Conservation (phyloP, 108 stramenopile species). For the Bacterosira constricta region DNA sequence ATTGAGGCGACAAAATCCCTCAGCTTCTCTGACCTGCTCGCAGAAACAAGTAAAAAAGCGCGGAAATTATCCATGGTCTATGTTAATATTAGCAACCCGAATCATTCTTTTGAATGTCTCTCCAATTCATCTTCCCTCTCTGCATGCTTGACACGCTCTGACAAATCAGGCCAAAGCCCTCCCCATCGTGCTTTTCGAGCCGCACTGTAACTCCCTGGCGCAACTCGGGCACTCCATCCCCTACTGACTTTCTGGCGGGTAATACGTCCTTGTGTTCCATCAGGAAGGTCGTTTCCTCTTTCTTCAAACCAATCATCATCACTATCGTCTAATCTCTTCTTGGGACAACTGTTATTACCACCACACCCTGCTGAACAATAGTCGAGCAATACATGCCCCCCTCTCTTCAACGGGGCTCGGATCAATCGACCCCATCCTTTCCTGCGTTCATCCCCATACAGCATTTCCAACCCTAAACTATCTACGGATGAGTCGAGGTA, state of each 20-base stretch:
- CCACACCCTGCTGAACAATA: slow-evolving; percentile 61
- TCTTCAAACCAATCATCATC: neutral
- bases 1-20: too few species aligned
- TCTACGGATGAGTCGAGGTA: slow-evolving; percentile 65
- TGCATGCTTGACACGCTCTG: slow-evolving; percentile 7
- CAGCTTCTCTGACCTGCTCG: too few species aligned
- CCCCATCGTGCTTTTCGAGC: slow-evolving; percentile 86
- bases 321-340: neutral
- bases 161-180: slow-evolving; percentile 79
- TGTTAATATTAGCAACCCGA: too few species aligned
- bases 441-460: slow-evolving; percentile 64
- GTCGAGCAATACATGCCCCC: slow-evolving; percentile 78
- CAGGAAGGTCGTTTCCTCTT: neutral
- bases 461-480: slow-evolving; percentile 69
- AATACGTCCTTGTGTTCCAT: slow-evolving; percentile 54
- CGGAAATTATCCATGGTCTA: too few species aligned
- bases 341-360: neutral
- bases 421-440: slow-evolving; percentile 69
- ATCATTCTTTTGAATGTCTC: neutral
- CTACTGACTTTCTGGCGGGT: slow-evolving; percentile 67
- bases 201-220: slow-evolving; percentile 74
- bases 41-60: too few species aligned
- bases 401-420: slow-evolving; percentile 78
- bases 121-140: neutral
- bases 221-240: slow-evolving; percentile 46